Evolutionary conservation across 2,329 filamentous ascomycete genomes (phyloP), one percentile per base, ranked within the genome.

Genomic region (Stachybotrys chlorohalonatus): DNA sequence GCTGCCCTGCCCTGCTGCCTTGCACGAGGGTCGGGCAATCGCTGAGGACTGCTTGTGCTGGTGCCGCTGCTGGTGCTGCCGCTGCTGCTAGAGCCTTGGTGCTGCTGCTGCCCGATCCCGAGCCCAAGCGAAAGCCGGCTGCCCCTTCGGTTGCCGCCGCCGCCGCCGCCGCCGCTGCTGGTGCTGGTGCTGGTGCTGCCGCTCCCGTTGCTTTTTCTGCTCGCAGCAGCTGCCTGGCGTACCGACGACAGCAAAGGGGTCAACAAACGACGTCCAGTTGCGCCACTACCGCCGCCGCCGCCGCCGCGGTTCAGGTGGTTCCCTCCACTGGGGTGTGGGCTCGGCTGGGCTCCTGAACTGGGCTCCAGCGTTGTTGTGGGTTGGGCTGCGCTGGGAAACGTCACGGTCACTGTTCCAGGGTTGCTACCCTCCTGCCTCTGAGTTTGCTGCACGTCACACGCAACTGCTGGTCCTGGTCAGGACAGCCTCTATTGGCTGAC

Each of bases 241-340:
- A 49, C 17, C 17, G 47, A 49, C 15, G 47, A 31, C 13, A 17
- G n/a, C 46, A 24, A 24, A 24, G 24, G 24, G 24, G 24, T 24
- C 24, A 24, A 24, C 24, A 24, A 24, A 24, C 24, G 36, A 5
- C 36, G 36, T 5, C 36, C 36, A 42, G 24, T 24, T 49, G 36
- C 42, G 31, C 56, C 56, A 55, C 61, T 60, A 49, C 24, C 24
- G 24, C 24, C 24, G 24, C 24, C 24, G 4, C 24, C 24, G 24
- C 24, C 24, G 36, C 36, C 36, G 8, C 36, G 36, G 9, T 42
- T 24, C 54, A 54, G 55, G 51, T 53, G 49, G 52, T 51, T 24
- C 47, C 47, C 31, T 52, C 54, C 53, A 51, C 51, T 56, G 54
- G 54, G 54, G 56, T 60, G 61, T 54, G 53, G 54, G 47, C 50